These are phyloP conservation scores for Terfezia claveryi DNA, from an alignment of 495 filamentous ascomycete genomes.

Conservation along the genomic window DNA sequence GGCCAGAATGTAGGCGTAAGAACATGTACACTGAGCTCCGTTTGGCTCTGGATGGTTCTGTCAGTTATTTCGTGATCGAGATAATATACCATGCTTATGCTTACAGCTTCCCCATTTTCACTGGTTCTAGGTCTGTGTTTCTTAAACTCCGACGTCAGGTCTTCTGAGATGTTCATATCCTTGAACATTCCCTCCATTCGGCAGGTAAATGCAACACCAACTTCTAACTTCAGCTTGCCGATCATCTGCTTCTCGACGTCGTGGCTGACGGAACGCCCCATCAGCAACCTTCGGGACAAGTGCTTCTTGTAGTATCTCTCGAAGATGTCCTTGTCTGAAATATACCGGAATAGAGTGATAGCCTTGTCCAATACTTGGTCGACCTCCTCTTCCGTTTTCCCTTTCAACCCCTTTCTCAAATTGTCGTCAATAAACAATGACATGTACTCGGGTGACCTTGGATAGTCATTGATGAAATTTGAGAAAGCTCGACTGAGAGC, in stretches of 20 bases:
- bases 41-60: constrained; percentile 25
- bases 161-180: constrained; percentile 79
- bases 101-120: constrained; percentile 22
- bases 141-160: constrained; percentile 39
- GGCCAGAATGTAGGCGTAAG: constrained; percentile 92
- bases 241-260: constrained; percentile 93
- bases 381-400: constrained; percentile 78
- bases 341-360: constrained; percentile 62
- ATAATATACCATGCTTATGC: too few relatives aligned
- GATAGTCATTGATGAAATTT: constrained; percentile 75
- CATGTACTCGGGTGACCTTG: constrained; percentile 66
- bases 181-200: constrained; percentile 97
- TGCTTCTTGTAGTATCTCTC: constrained; percentile 98
- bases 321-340: constrained; percentile 85
- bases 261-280: constrained; percentile 65
- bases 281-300: constrained; percentile 61
- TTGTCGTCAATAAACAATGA: constrained; percentile 97
- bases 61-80: too few relatives aligned
- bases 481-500: constrained; percentile 65
- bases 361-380: constrained; percentile 75
- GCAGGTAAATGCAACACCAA: constrained; percentile 79
- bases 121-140: background rate
- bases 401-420: constrained; percentile 78
- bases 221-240: constrained; percentile 79
- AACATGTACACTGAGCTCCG: constrained; percentile 64